Base-by-base conservation (phyloP, 306 rosid species). In the Vigna nakashimae region DNA sequence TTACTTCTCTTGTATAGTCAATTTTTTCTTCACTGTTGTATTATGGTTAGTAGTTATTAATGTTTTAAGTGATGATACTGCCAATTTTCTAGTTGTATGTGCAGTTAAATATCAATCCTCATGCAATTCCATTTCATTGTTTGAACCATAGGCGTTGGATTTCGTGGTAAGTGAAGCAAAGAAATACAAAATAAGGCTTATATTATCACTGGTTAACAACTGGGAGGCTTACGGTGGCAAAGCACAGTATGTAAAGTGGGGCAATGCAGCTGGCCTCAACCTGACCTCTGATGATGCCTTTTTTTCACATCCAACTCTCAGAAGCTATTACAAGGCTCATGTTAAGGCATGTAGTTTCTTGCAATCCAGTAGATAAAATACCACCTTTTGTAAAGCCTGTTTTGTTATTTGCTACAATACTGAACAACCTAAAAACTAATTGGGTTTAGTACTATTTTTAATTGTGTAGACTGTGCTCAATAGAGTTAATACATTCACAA, bases 151-250 rank as follows among this genome's bases (percentile, higher is more conserved):
- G 97, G 98, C 88, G 50, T 83, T 95, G 78, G 98, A 95, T 82
- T 95, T 95, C 86, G 98, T 92, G 81, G 83, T 92, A 4, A 92
- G 90, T 74, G 98, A 95, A 81, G 99, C 98, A 42, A 88, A 70
- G 85, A 95, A 92, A 78, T 90, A 82, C 86, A 88, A 88, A 78
- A 95, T 95, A 67, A 91, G 97, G 80, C 89, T 95, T 80, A 87
- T 95, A 75, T 79, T 95, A 52, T 91, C 99, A 69, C 56, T 95
- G 58, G 65, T 81, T 20, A 92, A 95, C 93, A 95, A 95, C 87
- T 95, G 99, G 99, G 99, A 91, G 72, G 90, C 97, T 52, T 95
- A 86, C 72, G 99, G 99, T 53, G 99, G 99, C 77, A 95, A 95
- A 83, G 58, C 92, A 79, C 99, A 95, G 45, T 95, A 95, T 73